phyloP scores from a whole-genome alignment of 768 basidiomycete species.

The Coprinopsis marcescibilis region DNA sequence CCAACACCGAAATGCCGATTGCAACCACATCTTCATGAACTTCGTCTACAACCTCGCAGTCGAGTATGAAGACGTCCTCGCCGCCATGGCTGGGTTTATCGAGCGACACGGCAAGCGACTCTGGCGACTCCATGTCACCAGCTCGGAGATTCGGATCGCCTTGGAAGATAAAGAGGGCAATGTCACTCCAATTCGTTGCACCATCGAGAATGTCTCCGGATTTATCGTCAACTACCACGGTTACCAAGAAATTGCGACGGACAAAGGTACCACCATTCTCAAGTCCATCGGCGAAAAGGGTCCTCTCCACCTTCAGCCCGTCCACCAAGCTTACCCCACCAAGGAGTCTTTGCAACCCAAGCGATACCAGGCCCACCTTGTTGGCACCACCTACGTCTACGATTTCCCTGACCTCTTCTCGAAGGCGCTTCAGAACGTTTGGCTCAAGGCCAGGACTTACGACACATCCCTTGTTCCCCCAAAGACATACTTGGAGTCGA shows the following conservation, averaged over 20 bases:
- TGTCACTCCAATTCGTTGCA: conserved; percentile 91
- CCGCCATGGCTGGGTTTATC: conserved; percentile 97
- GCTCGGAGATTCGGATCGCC: conserved; percentile 92
- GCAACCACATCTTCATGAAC: conserved; percentile 99
- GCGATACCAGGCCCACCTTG: conserved; percentile 96
- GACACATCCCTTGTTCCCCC: conserved; percentile 70
- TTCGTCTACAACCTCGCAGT: conserved; percentile 97
- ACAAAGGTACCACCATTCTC: conserved; percentile 90
- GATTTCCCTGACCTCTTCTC: conserved; percentile 99
- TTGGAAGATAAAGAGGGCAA: conserved; percentile 95
- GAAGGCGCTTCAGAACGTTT: conserved; percentile 91
- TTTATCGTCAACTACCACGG: conserved; percentile 98
- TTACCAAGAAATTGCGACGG: conserved; percentile 96
- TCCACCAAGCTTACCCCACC: conserved; percentile 89
- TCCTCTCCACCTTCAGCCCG: conserved; percentile 92
- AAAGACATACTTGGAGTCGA: conserved; percentile 72
- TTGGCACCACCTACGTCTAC: conserved; percentile 98
- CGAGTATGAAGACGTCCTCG: conserved; percentile 92
- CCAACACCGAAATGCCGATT: conserved; percentile 87
- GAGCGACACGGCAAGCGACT: conserved; percentile 97
- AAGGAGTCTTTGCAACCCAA: conserved; percentile 98
- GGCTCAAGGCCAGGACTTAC: conserved; percentile 64
- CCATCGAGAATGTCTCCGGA: conserved; percentile 98
- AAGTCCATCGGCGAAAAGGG: conserved; percentile 99
- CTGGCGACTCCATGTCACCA: conserved; percentile 97